Evolutionary conservation across 768 basidiomycete genomes (phyloP), one percentile per base, ranked within the genome.

Genomic region (Tricholoma furcatifolium): DNA sequence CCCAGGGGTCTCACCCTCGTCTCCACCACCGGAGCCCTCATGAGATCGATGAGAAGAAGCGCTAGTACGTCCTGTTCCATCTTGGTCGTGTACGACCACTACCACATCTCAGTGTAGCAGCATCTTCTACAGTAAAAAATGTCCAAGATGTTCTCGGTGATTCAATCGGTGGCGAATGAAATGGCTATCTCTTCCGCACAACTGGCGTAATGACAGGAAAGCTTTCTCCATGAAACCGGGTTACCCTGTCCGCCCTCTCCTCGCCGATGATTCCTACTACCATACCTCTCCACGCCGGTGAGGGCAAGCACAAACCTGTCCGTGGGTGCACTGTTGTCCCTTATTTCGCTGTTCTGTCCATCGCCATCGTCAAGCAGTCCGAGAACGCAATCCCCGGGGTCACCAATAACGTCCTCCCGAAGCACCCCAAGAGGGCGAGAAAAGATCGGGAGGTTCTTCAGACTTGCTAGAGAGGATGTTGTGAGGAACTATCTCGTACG

Each of bases 171-270:
- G 90, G 96, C n/a, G n/a, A n/a, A n/a, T n/a, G n/a, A n/a, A n/a
- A n/a, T n/a, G 96, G 96, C 53, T 98, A 97, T 78, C 75, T 98
- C 70, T 84, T 97, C n/a, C 88, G 93, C 65, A 91, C 98, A 78
- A 95, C 92, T 27, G 95, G 95, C 65, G 93, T 59, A 98, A 98
- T 80, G 94, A 98, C 85, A n/a, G n/a, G n/a, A 91, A 95, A 72
- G 93, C 94, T 67, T 96, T 97, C 83, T 93, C 94, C 43, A 97
- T 98, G 93, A 98, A 98, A 76, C 96, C 98, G 78, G 95, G 96
- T 77, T 70, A 92, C 78, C 94, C 95, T 83, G 92, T 95, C 63
- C 80, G 84, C 57, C 89, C 98, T 60, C 91, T 98, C 66, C 90
- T 99, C 68, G 65, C 91, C 58, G 91, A 96, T 71, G 94, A 98